phyloP scores from a whole-genome alignment of 352 stramenopile genomes.

The Globisporangium nagaii region DNA sequence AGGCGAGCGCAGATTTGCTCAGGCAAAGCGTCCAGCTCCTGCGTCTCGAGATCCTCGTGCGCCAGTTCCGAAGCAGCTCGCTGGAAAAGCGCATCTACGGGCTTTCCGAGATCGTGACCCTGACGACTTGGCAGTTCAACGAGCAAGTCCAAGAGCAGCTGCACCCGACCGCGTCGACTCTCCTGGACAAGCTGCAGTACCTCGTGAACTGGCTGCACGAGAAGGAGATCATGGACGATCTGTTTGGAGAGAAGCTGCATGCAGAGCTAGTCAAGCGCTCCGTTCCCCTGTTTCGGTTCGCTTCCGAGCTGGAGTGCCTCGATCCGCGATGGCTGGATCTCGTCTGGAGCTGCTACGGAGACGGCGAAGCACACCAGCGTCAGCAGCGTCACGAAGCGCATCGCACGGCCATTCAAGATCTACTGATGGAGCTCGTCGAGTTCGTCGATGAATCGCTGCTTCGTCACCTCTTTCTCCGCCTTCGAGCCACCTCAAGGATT shows the following conservation, averaged over 20 bases:
- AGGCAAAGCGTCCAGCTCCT: slow-evolving; percentile 36
- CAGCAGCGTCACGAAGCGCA: slow-evolving; percentile 46
- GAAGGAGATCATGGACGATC: slow-evolving; percentile 33
- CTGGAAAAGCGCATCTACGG: slow-evolving; percentile 74
- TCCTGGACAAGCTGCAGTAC: slow-evolving; percentile 19
- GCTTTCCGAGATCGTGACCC: slow-evolving; percentile 53
- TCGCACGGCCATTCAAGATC: slow-evolving; percentile 27
- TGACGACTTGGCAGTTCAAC: slow-evolving; percentile 39
- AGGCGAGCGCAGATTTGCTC: background rate
- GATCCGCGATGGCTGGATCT: slow-evolving; percentile 36
- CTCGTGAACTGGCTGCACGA: slow-evolving; percentile 48
- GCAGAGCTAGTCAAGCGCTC: slow-evolving; percentile 62
- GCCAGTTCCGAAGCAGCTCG: slow-evolving; percentile 45
- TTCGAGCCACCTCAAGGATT: slow-evolving; percentile 16
- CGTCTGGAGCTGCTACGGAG: slow-evolving; percentile 49
- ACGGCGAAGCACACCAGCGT: slow-evolving; percentile 3
- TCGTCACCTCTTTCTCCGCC: slow-evolving; percentile 19
- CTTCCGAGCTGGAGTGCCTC: slow-evolving; percentile 26
- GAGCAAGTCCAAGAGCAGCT: slow-evolving; percentile 24
- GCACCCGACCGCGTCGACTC: slow-evolving; percentile 18
- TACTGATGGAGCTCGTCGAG: slow-evolving; percentile 50
- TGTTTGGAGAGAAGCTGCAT: slow-evolving; percentile 66
- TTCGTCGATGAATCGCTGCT: slow-evolving; percentile 41
- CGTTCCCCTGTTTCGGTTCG: slow-evolving; percentile 57
- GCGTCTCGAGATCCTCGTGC: slow-evolving; percentile 42